Conservation (phyloP, 2,329 filamentous ascomycete species). For the Claviceps pazoutovae region DNA sequence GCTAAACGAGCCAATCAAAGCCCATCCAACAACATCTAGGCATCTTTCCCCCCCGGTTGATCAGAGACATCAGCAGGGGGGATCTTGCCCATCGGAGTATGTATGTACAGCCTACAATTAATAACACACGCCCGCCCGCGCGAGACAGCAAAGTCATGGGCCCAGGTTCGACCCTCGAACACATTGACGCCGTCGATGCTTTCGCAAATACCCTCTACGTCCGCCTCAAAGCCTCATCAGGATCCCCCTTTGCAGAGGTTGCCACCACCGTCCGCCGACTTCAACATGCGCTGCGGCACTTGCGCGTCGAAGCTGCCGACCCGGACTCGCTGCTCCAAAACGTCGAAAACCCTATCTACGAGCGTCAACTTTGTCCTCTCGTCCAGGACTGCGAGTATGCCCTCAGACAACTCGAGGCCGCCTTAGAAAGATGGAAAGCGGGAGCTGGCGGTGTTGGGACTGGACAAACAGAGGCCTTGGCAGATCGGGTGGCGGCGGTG, state of each 20-base stretch:
- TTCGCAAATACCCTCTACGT: constrained; percentile 42
- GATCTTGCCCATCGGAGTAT: no score
- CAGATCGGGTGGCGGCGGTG: constrained; percentile 27
- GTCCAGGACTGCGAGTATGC: constrained; percentile 41
- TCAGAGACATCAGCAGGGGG: no score
- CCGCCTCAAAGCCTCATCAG: constrained; percentile 31
- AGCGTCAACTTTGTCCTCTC: constrained; percentile 35
- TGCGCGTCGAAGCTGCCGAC: constrained; percentile 44
- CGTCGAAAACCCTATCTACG: constrained; percentile 27
- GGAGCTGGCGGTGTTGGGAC: constrained; percentile 5
- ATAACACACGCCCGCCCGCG: neutral
- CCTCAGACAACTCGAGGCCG: constrained; percentile 38
- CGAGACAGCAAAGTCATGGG: constrained; percentile 15
- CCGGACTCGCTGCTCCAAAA: constrained; percentile 40
- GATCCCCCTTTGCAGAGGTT: constrained; percentile 35
- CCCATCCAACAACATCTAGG: no score
- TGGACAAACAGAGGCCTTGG: constrained; percentile 19
- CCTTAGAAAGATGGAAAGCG: constrained; percentile 34
- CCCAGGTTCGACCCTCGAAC: constrained; percentile 21
- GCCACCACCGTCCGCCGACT: constrained; percentile 36
- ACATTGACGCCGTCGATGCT: constrained; percentile 41
- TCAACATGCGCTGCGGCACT: constrained; percentile 41
- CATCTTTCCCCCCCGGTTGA: no score
- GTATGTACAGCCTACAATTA: neutral
- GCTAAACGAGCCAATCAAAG: no score